Percentiles rank a stretch among this genome's conserved stretches.
Evolutionary conservation across 768 basidiomycete species (phyloP).

Genomic region (Phallus indusiatus): DNA sequence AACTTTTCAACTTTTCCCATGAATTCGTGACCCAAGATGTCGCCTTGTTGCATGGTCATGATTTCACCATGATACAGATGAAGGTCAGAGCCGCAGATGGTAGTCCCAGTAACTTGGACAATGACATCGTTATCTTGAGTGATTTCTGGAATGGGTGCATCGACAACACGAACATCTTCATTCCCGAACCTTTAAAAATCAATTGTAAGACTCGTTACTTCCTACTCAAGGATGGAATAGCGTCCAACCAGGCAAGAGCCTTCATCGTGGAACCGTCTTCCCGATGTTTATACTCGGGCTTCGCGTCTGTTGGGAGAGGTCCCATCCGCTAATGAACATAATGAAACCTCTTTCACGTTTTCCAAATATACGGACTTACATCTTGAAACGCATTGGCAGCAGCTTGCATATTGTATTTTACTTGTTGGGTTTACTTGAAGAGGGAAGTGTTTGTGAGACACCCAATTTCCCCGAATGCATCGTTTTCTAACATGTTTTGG

Average conservation of each 20-base stretch:
- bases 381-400: slow-evolving; percentile 14
- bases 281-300: slow-evolving; percentile 33
- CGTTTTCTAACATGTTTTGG: no score
- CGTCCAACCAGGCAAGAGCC: slow-evolving; percentile 60
- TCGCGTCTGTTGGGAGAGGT: slow-evolving; percentile 13
- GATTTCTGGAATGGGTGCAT: slow-evolving; percentile 46
- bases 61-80: slow-evolving; percentile 65
- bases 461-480: no score
- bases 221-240: slow-evolving; percentile 27
- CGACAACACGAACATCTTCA: slow-evolving; percentile 30
- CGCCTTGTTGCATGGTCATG: slow-evolving; percentile 56
- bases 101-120: slow-evolving; percentile 65
- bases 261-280: slow-evolving; percentile 51
- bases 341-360: not conserved
- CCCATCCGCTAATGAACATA: slow-evolving; percentile 9
- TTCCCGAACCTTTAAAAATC: not conserved
- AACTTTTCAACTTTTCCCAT: slow-evolving; percentile 63
- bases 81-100: slow-evolving; percentile 60
- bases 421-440: not conserved
- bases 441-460: no score
- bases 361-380: slow-evolving; percentile 1
- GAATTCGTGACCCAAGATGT: slow-evolving; percentile 70
- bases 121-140: slow-evolving; percentile 71
- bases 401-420: slow-evolving; percentile 12
- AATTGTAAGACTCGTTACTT: slow-evolving; percentile 23